Percentiles rank a stretch among this genome's conserved stretches.
Evolutionary conservation across 2,329 filamentous ascomycete species (phyloP).

Genomic region (Hymenoscyphus albidus): DNA sequence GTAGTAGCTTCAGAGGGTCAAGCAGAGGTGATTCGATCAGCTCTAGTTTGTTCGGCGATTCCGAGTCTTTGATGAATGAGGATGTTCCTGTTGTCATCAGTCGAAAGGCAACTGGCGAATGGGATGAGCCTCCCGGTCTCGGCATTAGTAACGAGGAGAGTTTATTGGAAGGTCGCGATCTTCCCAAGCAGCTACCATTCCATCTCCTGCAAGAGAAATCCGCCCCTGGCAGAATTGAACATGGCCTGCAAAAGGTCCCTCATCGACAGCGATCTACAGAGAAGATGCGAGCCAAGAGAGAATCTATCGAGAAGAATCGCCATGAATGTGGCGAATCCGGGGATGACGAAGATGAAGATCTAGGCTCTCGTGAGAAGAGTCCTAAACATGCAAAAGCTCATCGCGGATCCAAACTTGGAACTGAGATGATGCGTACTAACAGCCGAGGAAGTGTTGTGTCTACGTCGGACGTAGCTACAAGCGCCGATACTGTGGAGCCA

Average conservation of each 20-base stretch:
- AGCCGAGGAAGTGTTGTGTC: slow-evolving; percentile 74
- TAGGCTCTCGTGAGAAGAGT: slow-evolving; percentile 51
- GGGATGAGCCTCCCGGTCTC: slow-evolving; percentile 73
- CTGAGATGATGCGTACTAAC: slow-evolving; percentile 97
- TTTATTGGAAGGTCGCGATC: slow-evolving; percentile 35
- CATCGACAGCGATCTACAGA: slow-evolving; percentile 65
- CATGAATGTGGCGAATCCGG: slow-evolving; percentile 80
- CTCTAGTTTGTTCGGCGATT: slow-evolving; percentile 83
- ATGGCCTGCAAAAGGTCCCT: slow-evolving; percentile 31
- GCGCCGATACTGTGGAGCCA: slow-evolving; percentile 26
- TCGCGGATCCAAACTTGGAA: slow-evolving; percentile 83
- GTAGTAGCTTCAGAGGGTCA: slow-evolving; percentile 72
- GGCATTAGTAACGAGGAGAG: slow-evolving; percentile 65
- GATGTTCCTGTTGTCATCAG: slow-evolving; percentile 74
- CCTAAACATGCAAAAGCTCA: slow-evolving; percentile 53
- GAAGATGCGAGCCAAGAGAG: slow-evolving; percentile 68
- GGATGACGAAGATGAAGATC: slow-evolving; percentile 91
- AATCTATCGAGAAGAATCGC: slow-evolving; percentile 68
- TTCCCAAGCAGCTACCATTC: slow-evolving; percentile 44
- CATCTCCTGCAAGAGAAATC: slow-evolving; percentile 58
- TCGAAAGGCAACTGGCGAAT: slow-evolving; percentile 70
- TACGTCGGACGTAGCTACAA: slow-evolving; percentile 27
- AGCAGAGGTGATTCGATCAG: slow-evolving; percentile 86
- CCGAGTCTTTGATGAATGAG: slow-evolving; percentile 73
- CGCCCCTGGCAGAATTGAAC: slow-evolving; percentile 59